Percentiles rank a stretch among this genome's conserved stretches.
These are phyloP conservation scores for Tanozyma kutaoensis DNA, from an alignment of 805 yeast species.

Conservation along the genomic window DNA sequence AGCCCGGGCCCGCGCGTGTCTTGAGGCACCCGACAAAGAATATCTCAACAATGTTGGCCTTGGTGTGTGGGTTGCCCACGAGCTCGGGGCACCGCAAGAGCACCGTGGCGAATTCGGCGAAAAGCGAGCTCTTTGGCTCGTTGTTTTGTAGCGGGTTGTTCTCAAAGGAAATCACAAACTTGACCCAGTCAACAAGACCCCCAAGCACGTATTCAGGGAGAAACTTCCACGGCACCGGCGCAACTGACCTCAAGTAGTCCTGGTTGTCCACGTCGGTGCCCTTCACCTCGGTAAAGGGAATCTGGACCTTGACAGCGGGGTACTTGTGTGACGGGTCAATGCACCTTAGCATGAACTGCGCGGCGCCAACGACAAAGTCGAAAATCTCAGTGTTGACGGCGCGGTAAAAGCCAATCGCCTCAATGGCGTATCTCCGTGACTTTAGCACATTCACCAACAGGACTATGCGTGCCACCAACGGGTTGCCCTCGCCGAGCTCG, in stretches of 20 bases:
- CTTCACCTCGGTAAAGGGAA: conserved; percentile 38
- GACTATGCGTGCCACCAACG: conserved; percentile 10
- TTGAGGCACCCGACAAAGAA: conserved; percentile 59
- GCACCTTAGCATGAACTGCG: conserved; percentile 54
- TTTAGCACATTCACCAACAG: conserved; percentile 23
- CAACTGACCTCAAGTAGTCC: conserved; percentile 49
- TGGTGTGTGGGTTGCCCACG: conserved; percentile 87
- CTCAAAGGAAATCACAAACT: conserved; percentile 42
- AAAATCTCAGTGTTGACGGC: conserved; percentile 51
- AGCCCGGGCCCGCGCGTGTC: conserved; percentile 48
- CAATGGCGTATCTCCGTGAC: conserved; percentile 40
- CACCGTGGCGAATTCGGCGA: conserved; percentile 61
- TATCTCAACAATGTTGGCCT: conserved; percentile 70
- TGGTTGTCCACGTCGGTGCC: conserved; percentile 61
- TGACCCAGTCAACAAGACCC: conserved; percentile 62
- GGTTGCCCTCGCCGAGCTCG: conserved; percentile 20
- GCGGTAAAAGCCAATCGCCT: conserved; percentile 47
- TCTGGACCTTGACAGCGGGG: conserved; percentile 35
- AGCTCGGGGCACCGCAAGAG: conserved; percentile 75
- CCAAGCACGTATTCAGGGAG: conserved; percentile 82
- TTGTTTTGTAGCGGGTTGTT: conserved; percentile 44
- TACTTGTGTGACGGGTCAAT: conserved; percentile 61
- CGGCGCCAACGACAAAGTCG: conserved; percentile 67
- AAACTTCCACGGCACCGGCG: conserved; percentile 69
- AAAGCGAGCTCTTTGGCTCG: conserved; percentile 35